Conservation (phyloP, 352 stramenopile species). For the Phytophthora chlamydospora region DNA sequence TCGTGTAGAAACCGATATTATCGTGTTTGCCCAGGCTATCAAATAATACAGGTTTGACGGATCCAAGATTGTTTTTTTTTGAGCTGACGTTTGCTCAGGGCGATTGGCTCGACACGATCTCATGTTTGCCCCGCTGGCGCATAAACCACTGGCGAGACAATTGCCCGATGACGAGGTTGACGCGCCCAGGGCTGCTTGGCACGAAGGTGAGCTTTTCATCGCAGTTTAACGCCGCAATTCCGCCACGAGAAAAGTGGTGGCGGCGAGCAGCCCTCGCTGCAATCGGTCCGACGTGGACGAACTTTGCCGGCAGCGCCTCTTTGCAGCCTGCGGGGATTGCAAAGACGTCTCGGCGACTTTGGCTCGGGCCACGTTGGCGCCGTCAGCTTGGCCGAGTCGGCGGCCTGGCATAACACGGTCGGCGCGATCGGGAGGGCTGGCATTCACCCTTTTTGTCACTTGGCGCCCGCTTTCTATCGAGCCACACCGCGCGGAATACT, state of each 20-base stretch:
- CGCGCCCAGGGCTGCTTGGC: conserved; percentile 1
- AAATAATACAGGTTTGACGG: background rate
- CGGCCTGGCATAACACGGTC: background rate
- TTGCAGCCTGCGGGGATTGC: conserved; percentile 20
- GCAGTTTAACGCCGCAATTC: conserved; percentile 4
- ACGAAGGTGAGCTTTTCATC: conserved; percentile 2
- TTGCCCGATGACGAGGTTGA: conserved; percentile 20
- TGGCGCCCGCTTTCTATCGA: conserved; percentile 2
- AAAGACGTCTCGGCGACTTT: conserved; percentile 15
- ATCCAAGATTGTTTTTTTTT: too few relatives aligned
- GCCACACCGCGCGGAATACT: conserved; percentile 1
- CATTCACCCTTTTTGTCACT: conserved; percentile 1
- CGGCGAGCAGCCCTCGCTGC: conserved; percentile 19
- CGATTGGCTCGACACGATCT: conserved; percentile 3
- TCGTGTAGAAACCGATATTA: background rate
- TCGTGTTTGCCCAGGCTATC: conserved; percentile 1
- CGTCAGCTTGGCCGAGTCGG: conserved; percentile 1
- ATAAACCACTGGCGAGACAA: conserved; percentile 22
- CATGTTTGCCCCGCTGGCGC: conserved; percentile 2
- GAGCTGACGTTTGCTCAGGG: background rate
- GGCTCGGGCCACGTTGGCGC: conserved; percentile 5
- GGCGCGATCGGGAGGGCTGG: background rate
- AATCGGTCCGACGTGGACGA: conserved; percentile 30
- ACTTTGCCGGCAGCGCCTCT: conserved; percentile 26
- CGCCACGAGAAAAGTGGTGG: conserved; percentile 23